phyloP scores from a whole-genome alignment of 768 basidiomycete species.

The Mycena epipterygia region DNA sequence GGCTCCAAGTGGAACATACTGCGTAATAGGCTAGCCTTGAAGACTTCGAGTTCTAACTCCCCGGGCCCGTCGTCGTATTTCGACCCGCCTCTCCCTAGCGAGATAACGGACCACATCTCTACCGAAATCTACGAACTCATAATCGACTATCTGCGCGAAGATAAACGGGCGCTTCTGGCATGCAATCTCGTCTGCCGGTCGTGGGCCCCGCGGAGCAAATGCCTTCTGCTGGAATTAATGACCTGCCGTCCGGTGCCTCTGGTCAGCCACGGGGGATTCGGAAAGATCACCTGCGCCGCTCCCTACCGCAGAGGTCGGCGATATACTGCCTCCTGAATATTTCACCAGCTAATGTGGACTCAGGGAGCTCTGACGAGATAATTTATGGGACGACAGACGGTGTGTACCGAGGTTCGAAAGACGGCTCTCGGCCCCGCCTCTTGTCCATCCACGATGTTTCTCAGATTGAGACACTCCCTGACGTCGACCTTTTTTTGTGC shows the following conservation, averaged over 20 bases:
- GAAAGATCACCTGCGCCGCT: not conserved
- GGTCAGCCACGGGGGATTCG: not conserved
- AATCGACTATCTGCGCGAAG: too few relatives aligned
- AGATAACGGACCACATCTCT: too few relatives aligned
- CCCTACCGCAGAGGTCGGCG: not conserved
- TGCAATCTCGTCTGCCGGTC: slow-evolving; percentile 25
- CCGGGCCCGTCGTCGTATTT: too few relatives aligned
- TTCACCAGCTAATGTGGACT: not conserved
- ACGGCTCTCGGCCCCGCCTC: slow-evolving; percentile 17
- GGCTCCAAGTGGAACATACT: too few relatives aligned
- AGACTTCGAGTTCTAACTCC: too few relatives aligned
- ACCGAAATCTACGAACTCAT: too few relatives aligned
- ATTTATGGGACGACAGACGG: slow-evolving; percentile 27
- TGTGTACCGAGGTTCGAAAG: not conserved
- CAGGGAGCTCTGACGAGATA: not conserved
- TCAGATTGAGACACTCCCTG: slow-evolving; percentile 84
- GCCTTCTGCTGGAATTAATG: slow-evolving; percentile 1
- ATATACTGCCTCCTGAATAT: not conserved
- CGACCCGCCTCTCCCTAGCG: too few relatives aligned
- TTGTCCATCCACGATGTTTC: slow-evolving; percentile 55
- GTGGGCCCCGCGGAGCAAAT: slow-evolving; percentile 22
- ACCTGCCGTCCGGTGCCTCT: slow-evolving; percentile 4
- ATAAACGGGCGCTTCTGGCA: too few relatives aligned
- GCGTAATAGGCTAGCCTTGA: too few relatives aligned
- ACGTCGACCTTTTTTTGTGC: slow-evolving; percentile 81